Conservation (phyloP, 2,329 filamentous ascomycete genomes). For the Arthrobotrys entomopaga region DNA sequence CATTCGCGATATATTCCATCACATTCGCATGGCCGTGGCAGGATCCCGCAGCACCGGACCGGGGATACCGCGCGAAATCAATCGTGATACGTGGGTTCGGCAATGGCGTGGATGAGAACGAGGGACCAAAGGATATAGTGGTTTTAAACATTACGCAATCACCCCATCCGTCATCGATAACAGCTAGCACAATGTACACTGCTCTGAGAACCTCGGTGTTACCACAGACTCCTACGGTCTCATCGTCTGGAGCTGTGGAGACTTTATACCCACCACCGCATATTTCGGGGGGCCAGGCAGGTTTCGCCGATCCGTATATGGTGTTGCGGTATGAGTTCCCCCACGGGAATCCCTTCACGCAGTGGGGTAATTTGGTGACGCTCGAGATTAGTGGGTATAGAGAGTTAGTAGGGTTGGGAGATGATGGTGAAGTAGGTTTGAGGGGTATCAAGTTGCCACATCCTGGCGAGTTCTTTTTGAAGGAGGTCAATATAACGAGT, state of each 20-base stretch:
- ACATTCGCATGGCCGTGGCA: constrained; percentile 26
- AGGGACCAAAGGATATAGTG: background rate
- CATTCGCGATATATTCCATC: constrained; percentile 29
- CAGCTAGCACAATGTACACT: background rate
- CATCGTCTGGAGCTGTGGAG: background rate
- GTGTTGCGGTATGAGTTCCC: constrained; percentile 23
- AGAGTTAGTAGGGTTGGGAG: constrained; percentile 13
- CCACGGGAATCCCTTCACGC: background rate
- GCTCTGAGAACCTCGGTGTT: background rate
- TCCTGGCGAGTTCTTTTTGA: constrained; percentile 40
- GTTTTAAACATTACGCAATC: constrained; percentile 22
- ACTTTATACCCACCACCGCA: constrained; percentile 7
- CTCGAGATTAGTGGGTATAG: constrained; percentile 36
- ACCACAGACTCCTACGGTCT: constrained; percentile 16
- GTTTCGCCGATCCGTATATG: constrained; percentile 13
- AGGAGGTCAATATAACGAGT: constrained; percentile 18
- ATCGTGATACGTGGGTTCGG: constrained; percentile 27
- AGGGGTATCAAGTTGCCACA: background rate
- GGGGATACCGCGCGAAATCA: constrained; percentile 2
- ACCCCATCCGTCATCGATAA: background rate
- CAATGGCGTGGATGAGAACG: background rate
- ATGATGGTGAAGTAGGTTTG: background rate
- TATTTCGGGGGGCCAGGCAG: background rate
- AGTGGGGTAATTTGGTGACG: constrained; percentile 12
- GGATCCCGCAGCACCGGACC: background rate